Conservation (phyloP, 1,284 basidiomycete species). For the Leccinum fallax region DNA sequence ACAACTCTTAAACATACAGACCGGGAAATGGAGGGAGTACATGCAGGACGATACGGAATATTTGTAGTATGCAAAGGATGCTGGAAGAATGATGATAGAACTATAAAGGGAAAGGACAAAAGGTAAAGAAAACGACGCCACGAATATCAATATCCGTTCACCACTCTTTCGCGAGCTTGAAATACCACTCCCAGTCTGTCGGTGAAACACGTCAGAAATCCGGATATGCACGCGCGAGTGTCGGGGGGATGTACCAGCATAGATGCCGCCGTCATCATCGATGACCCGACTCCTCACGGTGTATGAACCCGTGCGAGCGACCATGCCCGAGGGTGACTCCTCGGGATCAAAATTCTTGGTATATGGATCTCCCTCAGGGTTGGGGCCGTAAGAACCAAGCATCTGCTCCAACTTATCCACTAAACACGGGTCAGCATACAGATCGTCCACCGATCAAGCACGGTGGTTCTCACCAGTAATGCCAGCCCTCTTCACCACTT, state of each 20-base stretch:
- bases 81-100: slow-evolving; percentile 23
- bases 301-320: slow-evolving; percentile 81
- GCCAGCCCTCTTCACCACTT: slow-evolving; percentile 79
- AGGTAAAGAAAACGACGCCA: background rate
- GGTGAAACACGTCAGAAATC: slow-evolving; percentile 9
- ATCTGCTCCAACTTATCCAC: slow-evolving; percentile 90
- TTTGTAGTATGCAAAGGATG: slow-evolving; percentile 33
- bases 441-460: background rate
- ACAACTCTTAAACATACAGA: slow-evolving; percentile 27
- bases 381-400: slow-evolving; percentile 85
- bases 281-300: slow-evolving; percentile 76
- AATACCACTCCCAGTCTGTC: slow-evolving; percentile 81
- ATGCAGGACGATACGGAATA: slow-evolving; percentile 27
- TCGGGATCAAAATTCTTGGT: slow-evolving; percentile 75
- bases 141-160: slow-evolving; percentile 30
- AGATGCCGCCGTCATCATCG: slow-evolving; percentile 80
- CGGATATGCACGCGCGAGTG: background rate
- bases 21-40: slow-evolving; percentile 21
- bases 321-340: slow-evolving; percentile 78
- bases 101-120: slow-evolving; percentile 5
- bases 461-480: slow-evolving; percentile 53
- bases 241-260: slow-evolving; percentile 58
- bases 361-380: slow-evolving; percentile 60
- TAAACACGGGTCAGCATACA: slow-evolving; percentile 33
- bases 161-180: slow-evolving; percentile 86